Evolutionary conservation across 1,139 yeast genomes (phyloP).

Genomic region (Saccharomyces hybrid): DNA sequence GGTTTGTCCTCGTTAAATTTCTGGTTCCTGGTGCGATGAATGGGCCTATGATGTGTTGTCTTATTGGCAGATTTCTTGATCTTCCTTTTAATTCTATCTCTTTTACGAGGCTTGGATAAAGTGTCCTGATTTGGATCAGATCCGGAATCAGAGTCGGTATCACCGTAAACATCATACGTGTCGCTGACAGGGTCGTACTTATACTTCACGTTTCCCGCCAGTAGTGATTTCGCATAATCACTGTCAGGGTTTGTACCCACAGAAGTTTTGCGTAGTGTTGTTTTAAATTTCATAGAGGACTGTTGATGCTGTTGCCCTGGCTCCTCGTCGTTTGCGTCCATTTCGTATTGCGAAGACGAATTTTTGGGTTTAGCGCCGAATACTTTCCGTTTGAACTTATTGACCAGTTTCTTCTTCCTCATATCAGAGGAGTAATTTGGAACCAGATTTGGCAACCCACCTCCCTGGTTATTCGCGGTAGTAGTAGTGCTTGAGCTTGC

Average conservation of each 20-base stretch:
- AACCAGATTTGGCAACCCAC: neutral
- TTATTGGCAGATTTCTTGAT: slow-evolving; percentile 2
- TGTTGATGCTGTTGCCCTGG: slow-evolving; percentile 11
- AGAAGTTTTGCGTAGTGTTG: slow-evolving; percentile 16
- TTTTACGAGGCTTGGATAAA: neutral
- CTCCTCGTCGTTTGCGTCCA: slow-evolving; percentile 1
- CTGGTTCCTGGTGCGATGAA: slow-evolving; percentile 5
- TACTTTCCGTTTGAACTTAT: slow-evolving; percentile 2
- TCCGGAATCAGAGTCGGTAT: neutral
- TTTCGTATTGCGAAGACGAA: slow-evolving; percentile 1
- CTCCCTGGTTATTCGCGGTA: neutral
- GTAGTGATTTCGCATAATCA: neutral
- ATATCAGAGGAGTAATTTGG: neutral
- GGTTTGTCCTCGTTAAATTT: slow-evolving; percentile 83
- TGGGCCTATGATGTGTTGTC: slow-evolving; percentile 8
- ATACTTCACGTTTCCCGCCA: neutral
- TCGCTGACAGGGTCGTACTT: slow-evolving; percentile 5
- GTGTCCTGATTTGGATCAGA: neutral
- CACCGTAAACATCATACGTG: neutral
- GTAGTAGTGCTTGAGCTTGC: neutral
- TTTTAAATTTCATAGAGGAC: slow-evolving; percentile 12
- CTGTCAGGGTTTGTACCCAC: neutral
- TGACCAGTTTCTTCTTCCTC: slow-evolving; percentile 4
- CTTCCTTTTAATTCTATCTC: slow-evolving; percentile 2
- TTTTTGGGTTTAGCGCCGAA: slow-evolving; percentile 10